Percentiles rank a stretch among this genome's conserved stretches.
Conservation (phyloP, 2,329 filamentous ascomycete species). For the Colletotrichum eleusines region DNA sequence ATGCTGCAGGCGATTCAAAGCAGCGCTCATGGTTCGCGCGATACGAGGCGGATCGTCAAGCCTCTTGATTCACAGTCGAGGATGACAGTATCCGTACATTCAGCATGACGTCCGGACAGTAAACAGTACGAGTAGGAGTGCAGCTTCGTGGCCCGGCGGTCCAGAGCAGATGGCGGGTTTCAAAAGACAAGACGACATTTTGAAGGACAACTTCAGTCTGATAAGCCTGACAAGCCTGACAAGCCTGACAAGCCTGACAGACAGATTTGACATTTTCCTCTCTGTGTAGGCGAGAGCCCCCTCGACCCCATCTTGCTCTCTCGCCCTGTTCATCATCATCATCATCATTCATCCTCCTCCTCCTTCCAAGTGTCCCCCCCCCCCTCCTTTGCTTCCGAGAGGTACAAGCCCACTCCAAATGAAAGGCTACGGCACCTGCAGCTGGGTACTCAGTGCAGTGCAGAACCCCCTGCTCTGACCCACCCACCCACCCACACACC, state of each 20-base stretch:
- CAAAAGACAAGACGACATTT: constrained; percentile 2
- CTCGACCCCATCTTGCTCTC: constrained; percentile 2
- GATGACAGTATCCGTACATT: not conserved
- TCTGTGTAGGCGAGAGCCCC: not conserved
- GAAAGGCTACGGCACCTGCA: constrained; percentile 7
- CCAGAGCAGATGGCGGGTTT: constrained; percentile 17
- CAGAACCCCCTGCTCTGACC: constrained; percentile 21
- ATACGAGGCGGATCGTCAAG: not conserved
- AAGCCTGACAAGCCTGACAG: not conserved
- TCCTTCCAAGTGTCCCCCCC: not conserved
- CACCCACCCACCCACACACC: not conserved
- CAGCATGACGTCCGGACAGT: not conserved
- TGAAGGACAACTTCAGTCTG: not conserved
- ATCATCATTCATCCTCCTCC: too few species aligned
- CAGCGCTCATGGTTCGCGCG: not conserved
- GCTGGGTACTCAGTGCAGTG: not conserved
- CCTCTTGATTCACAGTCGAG: not conserved
- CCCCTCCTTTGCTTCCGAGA: not conserved
- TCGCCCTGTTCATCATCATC: not conserved
- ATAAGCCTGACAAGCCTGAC: not conserved
- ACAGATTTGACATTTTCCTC: not conserved
- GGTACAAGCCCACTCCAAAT: not conserved
- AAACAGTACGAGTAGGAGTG: not conserved
- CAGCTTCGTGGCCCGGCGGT: not conserved
- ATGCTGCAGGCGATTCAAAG: not conserved